Percentiles rank a stretch among this genome's conserved stretches.
phyloP scores from a whole-genome alignment of 192 early-diverging fungal genomes.

The Endogone sp. region DNA sequence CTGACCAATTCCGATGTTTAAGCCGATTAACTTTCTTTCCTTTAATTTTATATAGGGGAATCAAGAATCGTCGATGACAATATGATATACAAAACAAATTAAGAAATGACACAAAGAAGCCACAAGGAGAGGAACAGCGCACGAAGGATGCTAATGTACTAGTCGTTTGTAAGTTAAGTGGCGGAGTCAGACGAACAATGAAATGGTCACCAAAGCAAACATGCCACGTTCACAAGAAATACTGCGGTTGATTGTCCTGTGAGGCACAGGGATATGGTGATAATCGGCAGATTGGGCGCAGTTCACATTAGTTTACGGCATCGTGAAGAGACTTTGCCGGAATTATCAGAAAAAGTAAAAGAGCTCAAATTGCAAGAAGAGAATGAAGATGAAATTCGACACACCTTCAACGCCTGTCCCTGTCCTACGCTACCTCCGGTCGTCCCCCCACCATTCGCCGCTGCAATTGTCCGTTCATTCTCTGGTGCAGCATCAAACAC shows the following conservation, averaged over 20 bases:
- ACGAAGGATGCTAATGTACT: no score
- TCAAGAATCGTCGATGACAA: no score
- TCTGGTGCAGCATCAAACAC: conserved; percentile 87
- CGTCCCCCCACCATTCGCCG: conserved; percentile 12
- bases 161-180: no score
- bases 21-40: no score
- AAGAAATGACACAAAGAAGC: no score
- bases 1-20: no score
- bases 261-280: neutral
- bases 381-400: no score
- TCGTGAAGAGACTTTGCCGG: neutral
- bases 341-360: neutral
- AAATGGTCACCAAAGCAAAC: neutral
- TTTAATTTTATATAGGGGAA: no score
- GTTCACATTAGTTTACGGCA: no score
- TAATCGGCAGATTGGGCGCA: neutral
- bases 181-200: neutral
- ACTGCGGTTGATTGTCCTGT: neutral
- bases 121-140: no score
- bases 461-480: conserved; percentile 47
- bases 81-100: no score
- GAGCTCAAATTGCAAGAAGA: neutral
- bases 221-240: neutral
- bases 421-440: neutral
- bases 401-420: neutral